Percentiles rank a stretch among this genome's conserved stretches.
Conservation (phyloP, 805 yeast species). For the Candida broadrunensis region DNA sequence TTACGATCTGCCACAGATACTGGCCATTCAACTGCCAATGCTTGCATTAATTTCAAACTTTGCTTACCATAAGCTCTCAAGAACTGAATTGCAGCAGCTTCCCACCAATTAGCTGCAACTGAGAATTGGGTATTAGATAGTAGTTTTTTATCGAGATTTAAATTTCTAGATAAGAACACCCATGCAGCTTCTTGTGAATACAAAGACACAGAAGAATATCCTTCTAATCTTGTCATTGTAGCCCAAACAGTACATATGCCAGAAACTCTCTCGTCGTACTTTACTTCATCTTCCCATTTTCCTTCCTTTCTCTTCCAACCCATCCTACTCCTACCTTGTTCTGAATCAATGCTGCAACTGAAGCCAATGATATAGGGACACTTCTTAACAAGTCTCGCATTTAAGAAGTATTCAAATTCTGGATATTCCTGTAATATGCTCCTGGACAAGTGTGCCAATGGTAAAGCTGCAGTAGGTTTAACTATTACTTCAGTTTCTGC, state of each 20-base stretch:
- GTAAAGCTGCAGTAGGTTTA: slow-evolving; percentile 71
- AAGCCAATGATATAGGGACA: slow-evolving; percentile 89
- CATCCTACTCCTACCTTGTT: slow-evolving; percentile 78
- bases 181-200: slow-evolving; percentile 54
- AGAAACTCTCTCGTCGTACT: slow-evolving; percentile 80
- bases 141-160: slow-evolving; percentile 51
- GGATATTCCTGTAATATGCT: slow-evolving; percentile 47
- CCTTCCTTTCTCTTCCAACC: slow-evolving; percentile 71
- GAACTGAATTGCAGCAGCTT: slow-evolving; percentile 64
- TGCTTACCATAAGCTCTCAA: slow-evolving; percentile 62
- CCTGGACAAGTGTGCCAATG: slow-evolving; percentile 67
- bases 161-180: slow-evolving; percentile 68
- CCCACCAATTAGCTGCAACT: slow-evolving; percentile 88
- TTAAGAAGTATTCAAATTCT: slow-evolving; percentile 52
- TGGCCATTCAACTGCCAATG: slow-evolving; percentile 53
- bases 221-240: slow-evolving; percentile 54
- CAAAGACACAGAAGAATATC: slow-evolving; percentile 23
- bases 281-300: slow-evolving; percentile 59
- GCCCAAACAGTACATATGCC: slow-evolving; percentile 84
- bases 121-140: slow-evolving; percentile 69
- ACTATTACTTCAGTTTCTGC: slow-evolving; percentile 91
- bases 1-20: slow-evolving; percentile 45
- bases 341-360: slow-evolving; percentile 71
- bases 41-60: slow-evolving; percentile 56
- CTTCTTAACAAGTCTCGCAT: slow-evolving; percentile 85